These are phyloP conservation scores for Phytophthora cryptogea DNA, from an alignment of 352 stramenopile genomes.

Conservation along the genomic window DNA sequence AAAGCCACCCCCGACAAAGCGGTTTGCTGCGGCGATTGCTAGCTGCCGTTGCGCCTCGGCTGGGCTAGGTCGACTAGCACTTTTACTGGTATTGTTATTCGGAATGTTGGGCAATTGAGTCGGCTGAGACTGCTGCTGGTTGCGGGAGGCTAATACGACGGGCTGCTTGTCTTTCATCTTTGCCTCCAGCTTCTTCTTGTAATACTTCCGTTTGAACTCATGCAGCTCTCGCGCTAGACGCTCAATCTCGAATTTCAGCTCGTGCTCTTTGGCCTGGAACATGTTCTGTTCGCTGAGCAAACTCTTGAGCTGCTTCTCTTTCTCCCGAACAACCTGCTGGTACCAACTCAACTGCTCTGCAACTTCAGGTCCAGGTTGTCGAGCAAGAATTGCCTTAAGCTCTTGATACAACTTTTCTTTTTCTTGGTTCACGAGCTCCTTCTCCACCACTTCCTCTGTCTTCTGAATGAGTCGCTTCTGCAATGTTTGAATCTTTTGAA, in stretches of 20 bases:
- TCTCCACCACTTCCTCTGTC: conserved; percentile 95
- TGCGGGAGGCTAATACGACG: conserved; percentile 32
- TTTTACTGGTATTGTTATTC: conserved; percentile 45
- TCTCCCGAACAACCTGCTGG: conserved; percentile 95
- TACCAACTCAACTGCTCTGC: conserved; percentile 95
- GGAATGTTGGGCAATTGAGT: conserved; percentile 34
- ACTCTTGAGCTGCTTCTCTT: conserved; percentile 96
- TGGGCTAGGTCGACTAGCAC: conserved; percentile 42
- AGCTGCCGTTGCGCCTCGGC: conserved; percentile 85
- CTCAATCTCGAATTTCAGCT: conserved; percentile 96
- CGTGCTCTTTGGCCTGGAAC: conserved; percentile 93
- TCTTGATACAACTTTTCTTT: conserved; percentile 96
- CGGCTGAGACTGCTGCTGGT: conserved; percentile 34
- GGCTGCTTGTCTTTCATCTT: conserved; percentile 77
- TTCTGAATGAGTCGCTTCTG: conserved; percentile 96
- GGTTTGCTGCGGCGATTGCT: conserved; percentile 83
- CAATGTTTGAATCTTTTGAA: conserved; percentile 97
- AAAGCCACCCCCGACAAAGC: conserved; percentile 93
- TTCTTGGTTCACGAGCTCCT: conserved; percentile 95
- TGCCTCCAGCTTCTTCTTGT: conserved; percentile 92
- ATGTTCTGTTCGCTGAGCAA: conserved; percentile 98
- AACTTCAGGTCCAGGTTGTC: conserved; percentile 94
- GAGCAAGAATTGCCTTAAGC: conserved; percentile 92
- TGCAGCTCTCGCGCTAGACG: conserved; percentile 90
- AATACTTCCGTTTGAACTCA: conserved; percentile 96